Conservation (phyloP, 306 rosid species). For the Vigna nakashimae region DNA sequence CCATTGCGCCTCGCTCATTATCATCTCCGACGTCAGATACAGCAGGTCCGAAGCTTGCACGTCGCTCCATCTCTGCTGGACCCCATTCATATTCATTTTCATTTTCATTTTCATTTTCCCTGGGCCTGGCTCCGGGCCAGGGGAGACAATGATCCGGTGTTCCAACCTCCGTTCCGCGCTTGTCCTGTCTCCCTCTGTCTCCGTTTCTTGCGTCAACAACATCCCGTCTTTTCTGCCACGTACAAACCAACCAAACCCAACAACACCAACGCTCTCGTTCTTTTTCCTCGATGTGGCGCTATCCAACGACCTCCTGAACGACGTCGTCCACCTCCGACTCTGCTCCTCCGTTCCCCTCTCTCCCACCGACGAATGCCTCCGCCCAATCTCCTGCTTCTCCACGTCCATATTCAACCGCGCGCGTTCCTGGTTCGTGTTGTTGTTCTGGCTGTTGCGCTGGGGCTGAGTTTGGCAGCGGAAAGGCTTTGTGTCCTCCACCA, state of each 20-base stretch:
- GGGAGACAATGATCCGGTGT: constrained; percentile 81
- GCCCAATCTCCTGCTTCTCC: constrained; percentile 38
- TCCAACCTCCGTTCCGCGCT: constrained; percentile 59
- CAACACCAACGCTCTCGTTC: constrained; percentile 31
- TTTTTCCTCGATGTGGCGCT: constrained; percentile 45
- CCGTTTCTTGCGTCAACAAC: constrained; percentile 44
- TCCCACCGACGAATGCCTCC: constrained; percentile 80
- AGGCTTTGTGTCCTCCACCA: constrained; percentile 49
- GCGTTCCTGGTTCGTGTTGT: neutral
- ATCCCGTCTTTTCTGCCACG: constrained; percentile 76
- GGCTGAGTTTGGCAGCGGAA: neutral
- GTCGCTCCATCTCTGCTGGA: constrained; percentile 81
- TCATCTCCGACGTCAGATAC: constrained; percentile 80
- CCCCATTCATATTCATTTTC: neutral
- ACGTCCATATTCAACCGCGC: constrained; percentile 10
- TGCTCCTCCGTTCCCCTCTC: constrained; percentile 48
- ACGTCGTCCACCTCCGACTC: constrained; percentile 36
- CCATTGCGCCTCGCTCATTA: constrained; percentile 48
- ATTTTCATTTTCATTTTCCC: no score
- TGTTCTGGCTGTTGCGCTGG: neutral
- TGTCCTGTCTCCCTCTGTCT: constrained; percentile 3
- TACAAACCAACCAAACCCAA: constrained; percentile 52
- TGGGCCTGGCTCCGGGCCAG: constrained; percentile 19
- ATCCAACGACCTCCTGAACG: constrained; percentile 74
- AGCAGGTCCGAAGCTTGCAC: constrained; percentile 71